Conservation (phyloP, 495 filamentous ascomycete genomes). For the Penicillium diatomitis region DNA sequence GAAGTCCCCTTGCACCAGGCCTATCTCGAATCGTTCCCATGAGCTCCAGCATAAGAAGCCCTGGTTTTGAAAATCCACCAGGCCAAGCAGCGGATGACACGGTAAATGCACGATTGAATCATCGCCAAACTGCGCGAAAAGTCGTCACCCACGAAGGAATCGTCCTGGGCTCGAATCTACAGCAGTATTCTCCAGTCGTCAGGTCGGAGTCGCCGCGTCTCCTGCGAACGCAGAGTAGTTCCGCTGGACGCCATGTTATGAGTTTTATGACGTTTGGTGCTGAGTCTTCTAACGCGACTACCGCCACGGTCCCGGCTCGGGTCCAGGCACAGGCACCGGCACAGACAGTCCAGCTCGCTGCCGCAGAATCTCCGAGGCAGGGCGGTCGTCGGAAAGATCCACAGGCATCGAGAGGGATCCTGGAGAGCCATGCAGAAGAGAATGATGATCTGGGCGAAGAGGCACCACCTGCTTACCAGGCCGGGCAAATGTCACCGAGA, state of each 20-base stretch:
- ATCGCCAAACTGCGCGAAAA: background rate
- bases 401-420: no score
- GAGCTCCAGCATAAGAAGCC: background rate
- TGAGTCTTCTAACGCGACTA: no score
- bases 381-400: no score
- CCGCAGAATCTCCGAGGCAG: no score
- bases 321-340: no score
- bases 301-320: no score
- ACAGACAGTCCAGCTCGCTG: no score
- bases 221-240: background rate
- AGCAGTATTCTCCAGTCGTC: constrained; percentile 7
- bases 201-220: background rate
- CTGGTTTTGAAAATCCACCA: background rate
- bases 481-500: background rate
- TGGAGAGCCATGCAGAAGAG: background rate
- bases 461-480: constrained; percentile 12
- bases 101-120: background rate
- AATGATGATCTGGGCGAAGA: constrained; percentile 1
- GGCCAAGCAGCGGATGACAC: background rate
- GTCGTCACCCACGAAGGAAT: constrained; percentile 22
- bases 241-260: constrained; percentile 19
- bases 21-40: background rate
- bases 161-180: constrained; percentile 22
- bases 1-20: background rate
- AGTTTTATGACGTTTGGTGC: constrained; percentile 27